Base-by-base conservation (phyloP, 108 stramenopile species). In the Nannochloropsis salina region DNA sequence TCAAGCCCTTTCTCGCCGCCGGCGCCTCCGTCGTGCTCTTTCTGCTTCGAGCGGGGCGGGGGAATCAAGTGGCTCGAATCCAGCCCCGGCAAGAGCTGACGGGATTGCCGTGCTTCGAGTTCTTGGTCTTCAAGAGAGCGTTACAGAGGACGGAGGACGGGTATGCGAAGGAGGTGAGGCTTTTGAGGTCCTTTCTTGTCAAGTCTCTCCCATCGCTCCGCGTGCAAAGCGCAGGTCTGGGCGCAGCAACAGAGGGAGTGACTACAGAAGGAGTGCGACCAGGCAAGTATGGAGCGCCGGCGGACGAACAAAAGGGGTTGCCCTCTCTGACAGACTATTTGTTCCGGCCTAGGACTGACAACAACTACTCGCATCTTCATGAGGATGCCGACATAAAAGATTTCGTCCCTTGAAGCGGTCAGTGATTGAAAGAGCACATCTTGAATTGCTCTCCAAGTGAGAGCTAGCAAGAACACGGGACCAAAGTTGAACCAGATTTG, bases 271-370 rank as follows among this genome's bases (percentile, higher is more conserved):
- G 47, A 74, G 61, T n/a, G 3, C 20, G 61, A 74, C 20, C 20
- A 74, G 6, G 61, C 4, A n/a, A 15, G n/a, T 15, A n/a, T n/a
- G 61, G 20, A 8, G 4, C 61, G n/a, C 15, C 61, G 61, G n/a
- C 20, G 15, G 20, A 74, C 15, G 20, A 15, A 74, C n/a, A 15
- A n/a, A n/a, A n/a, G 61, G 61, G n/a, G 3, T 74, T 74, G n/a
- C 61, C 61, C 20, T n/a, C 61, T n/a, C n/a, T 74, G 61, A 74
- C 61, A n/a, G n/a, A 74, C 61, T 74, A n/a, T n/a, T 74, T 74
- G 61, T 74, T 74, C 61, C 31, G 31, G 31, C 31, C 0, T 31
- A 31, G 31, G 31, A 31, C 31, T 31, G 31, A 31, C 31, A 31
- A 31, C 31, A 31, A 31, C 31, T 1, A 31, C 31, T 31, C 31